Percentiles rank a stretch among this genome's conserved stretches.
These are phyloP conservation scores for Fusarium transvaalense DNA, from an alignment of 2,329 filamentous ascomycete genomes.

Conservation along the genomic window DNA sequence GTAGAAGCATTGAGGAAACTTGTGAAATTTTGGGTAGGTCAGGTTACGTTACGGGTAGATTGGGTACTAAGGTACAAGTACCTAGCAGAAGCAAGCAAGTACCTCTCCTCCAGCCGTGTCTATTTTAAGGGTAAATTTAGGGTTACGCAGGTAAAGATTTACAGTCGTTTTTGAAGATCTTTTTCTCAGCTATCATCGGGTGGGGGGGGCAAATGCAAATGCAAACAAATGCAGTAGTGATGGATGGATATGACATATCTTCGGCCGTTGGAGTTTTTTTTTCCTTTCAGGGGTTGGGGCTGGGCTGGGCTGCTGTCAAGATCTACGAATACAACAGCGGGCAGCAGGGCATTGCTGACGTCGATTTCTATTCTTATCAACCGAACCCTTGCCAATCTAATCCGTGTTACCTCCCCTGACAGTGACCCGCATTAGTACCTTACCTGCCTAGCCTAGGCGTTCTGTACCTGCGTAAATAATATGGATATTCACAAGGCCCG, in stretches of 20 bases:
- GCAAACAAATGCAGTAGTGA: not conserved
- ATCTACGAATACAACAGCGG: constrained; percentile 27
- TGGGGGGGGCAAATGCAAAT: constrained; percentile 27
- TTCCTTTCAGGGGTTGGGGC: constrained; percentile 22
- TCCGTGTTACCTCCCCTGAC: constrained; percentile 24
- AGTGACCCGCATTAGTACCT: constrained; percentile 30
- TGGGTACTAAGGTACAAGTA: not conserved
- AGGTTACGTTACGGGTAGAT: not conserved
- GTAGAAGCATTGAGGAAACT: constrained; percentile 1
- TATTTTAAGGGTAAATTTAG: not conserved
- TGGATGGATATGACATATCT: constrained; percentile 22
- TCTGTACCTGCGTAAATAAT: constrained; percentile 43
- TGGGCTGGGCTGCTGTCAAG: constrained; percentile 12
- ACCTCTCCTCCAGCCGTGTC: not conserved
- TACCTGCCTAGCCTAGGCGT: not conserved
- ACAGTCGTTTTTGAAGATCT: constrained; percentile 19
- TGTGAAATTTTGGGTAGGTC: not conserved
- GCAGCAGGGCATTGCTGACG: constrained; percentile 33
- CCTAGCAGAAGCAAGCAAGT: not conserved
- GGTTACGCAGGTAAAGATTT: not conserved
- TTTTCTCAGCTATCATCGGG: not conserved
- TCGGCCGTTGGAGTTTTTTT: constrained; percentile 17
- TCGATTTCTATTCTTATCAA: constrained; percentile 42
- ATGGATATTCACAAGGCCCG: constrained; percentile 33
- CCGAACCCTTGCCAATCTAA: constrained; percentile 7